phyloP scores from a whole-genome alignment of 1,139 yeast genomes.

The Candida tropicalis region DNA sequence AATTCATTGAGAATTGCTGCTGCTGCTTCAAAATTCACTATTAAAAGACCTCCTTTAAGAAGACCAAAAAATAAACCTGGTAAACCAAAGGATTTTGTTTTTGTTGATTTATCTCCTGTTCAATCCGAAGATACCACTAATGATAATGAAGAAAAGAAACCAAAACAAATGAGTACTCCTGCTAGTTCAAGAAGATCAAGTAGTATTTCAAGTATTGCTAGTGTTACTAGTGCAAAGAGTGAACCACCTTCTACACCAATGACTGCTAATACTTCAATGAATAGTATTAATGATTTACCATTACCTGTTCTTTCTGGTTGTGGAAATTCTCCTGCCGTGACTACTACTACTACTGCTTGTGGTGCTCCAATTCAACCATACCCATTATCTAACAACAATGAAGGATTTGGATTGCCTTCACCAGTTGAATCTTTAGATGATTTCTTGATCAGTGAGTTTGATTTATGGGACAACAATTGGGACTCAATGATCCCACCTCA shows the following conservation, averaged over 20 bases:
- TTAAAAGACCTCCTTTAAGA: constrained; percentile 49
- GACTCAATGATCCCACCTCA: constrained; percentile 1
- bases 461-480: constrained; percentile 12
- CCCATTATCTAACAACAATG: constrained; percentile 7
- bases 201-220: background rate
- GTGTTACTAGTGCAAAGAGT: background rate
- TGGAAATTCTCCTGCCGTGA: too few species aligned
- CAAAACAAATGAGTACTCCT: constrained; percentile 4
- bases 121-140: constrained; percentile 32
- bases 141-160: constrained; percentile 7
- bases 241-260: constrained; percentile 12
- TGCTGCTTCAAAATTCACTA: constrained; percentile 29
- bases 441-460: constrained; percentile 16
- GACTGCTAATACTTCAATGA: constrained; percentile 9
- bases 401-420: constrained; percentile 14
- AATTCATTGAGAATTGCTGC: constrained; percentile 48
- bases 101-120: constrained; percentile 57
- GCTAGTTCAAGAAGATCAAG: constrained; percentile 6
- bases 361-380: constrained; percentile 14
- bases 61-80: constrained; percentile 57
- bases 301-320: background rate
- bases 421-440: constrained; percentile 18
- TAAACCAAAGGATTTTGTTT: constrained; percentile 54
- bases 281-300: constrained; percentile 1
- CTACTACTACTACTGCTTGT: too few species aligned